Percentiles rank a stretch among this genome's conserved stretches.
These are phyloP conservation scores for Ogataea parapolymorpha DNA, from an alignment of 805 yeast species.

Conservation along the genomic window DNA sequence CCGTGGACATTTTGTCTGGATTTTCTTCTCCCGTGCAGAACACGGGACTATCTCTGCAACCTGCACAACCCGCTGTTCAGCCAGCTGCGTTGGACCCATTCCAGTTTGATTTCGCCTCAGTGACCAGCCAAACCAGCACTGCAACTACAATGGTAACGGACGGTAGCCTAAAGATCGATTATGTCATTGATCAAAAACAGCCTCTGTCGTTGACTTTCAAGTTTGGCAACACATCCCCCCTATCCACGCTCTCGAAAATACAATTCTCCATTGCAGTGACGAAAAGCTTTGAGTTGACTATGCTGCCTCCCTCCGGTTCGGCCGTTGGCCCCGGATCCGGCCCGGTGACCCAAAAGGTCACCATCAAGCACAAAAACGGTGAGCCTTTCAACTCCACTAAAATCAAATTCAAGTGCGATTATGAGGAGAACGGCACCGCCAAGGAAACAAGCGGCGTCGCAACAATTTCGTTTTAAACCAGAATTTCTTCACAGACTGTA, in stretches of 20 bases:
- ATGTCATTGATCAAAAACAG: slow-evolving; percentile 17
- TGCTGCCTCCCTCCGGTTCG: slow-evolving; percentile 28
- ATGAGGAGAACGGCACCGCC: slow-evolving; percentile 43
- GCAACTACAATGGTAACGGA: slow-evolving; percentile 16
- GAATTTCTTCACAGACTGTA: neutral
- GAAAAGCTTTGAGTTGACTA: slow-evolving; percentile 27
- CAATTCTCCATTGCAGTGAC: slow-evolving; percentile 35
- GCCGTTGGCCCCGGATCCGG: slow-evolving; percentile 17
- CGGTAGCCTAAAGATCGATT: slow-evolving; percentile 25
- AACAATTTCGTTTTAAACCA: slow-evolving; percentile 15
- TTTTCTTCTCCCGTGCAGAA: slow-evolving; percentile 15
- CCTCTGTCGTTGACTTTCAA: slow-evolving; percentile 22
- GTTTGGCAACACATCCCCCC: slow-evolving; percentile 27
- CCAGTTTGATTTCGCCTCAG: slow-evolving; percentile 30
- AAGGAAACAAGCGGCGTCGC: slow-evolving; percentile 59
- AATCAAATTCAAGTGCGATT: slow-evolving; percentile 73
- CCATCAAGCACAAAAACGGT: slow-evolving; percentile 21
- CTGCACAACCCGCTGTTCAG: neutral
- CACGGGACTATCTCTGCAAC: slow-evolving; percentile 9
- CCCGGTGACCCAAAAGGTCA: slow-evolving; percentile 26
- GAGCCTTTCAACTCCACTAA: slow-evolving; percentile 37
- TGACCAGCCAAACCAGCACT: neutral
- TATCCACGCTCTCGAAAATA: slow-evolving; percentile 52
- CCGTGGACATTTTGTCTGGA: slow-evolving; percentile 16
- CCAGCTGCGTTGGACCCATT: slow-evolving; percentile 32